Conservation (phyloP, 352 stramenopile genomes). For the Phytopythium sindhum region DNA sequence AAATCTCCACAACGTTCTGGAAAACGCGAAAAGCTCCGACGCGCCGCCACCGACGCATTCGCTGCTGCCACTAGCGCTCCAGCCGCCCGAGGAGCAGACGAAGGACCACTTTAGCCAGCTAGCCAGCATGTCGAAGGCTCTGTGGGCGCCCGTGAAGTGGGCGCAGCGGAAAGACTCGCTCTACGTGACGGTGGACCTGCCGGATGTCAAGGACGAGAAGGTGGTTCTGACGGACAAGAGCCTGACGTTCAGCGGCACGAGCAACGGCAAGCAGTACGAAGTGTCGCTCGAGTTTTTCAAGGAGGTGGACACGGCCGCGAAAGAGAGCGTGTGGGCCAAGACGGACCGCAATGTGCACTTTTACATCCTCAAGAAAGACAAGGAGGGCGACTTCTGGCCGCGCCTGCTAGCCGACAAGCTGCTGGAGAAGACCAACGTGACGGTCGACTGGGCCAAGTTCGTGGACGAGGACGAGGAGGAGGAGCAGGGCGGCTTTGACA, state of each 20-base stretch:
- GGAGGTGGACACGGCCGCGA: slow-evolving; percentile 86
- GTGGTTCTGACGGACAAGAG: slow-evolving; percentile 87
- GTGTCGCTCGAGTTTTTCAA: slow-evolving; percentile 95
- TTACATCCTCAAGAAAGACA: slow-evolving; percentile 95
- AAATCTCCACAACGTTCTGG: not conserved
- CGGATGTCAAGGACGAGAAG: slow-evolving; percentile 93
- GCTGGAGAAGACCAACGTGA: slow-evolving; percentile 96
- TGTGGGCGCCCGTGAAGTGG: slow-evolving; percentile 93
- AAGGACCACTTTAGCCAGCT: not conserved
- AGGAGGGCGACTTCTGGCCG: slow-evolving; percentile 94
- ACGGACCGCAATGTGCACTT: slow-evolving; percentile 94
- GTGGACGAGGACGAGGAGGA: slow-evolving; percentile 97
- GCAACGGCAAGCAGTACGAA: slow-evolving; percentile 92
- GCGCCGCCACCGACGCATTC: not conserved
- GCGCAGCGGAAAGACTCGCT: slow-evolving; percentile 95
- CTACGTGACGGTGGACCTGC: slow-evolving; percentile 95
- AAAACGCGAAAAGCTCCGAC: slow-evolving; percentile 2
- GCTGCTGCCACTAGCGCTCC: not conserved
- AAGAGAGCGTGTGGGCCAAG: slow-evolving; percentile 95
- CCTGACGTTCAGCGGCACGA: slow-evolving; percentile 89
- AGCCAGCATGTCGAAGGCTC: slow-evolving; percentile 33
- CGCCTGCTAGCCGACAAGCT: slow-evolving; percentile 95
- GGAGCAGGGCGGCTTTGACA: slow-evolving; percentile 82
- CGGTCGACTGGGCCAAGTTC: slow-evolving; percentile 96
- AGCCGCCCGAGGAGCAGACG: not conserved